Evolutionary conservation across 2,329 filamentous ascomycete genomes (phyloP).

Genomic region (Xylariaceae sp.): DNA sequence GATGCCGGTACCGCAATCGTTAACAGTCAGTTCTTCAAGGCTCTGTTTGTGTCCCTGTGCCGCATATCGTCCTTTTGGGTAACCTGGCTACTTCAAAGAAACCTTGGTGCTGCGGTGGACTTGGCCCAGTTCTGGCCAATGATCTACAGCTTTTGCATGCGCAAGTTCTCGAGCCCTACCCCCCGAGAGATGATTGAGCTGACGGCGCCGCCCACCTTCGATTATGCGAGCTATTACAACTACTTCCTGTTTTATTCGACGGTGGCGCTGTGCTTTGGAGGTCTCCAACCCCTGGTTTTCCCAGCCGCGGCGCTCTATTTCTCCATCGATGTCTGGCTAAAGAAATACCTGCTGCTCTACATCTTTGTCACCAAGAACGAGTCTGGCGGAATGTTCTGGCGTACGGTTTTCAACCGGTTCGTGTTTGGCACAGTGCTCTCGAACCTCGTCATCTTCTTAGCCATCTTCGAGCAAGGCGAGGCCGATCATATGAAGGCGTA

Average conservation of each 20-base stretch:
- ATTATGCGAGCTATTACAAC: constrained; percentile 96
- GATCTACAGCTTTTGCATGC: constrained; percentile 75
- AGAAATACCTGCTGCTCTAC: constrained; percentile 93
- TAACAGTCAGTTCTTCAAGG: constrained; percentile 55
- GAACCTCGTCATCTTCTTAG: constrained; percentile 71
- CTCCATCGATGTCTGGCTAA: constrained; percentile 76
- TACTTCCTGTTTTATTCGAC: constrained; percentile 95
- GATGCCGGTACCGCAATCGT: constrained; percentile 65
- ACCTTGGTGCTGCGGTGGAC: constrained; percentile 89
- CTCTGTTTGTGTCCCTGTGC: constrained; percentile 70
- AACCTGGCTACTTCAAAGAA: constrained; percentile 86
- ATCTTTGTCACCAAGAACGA: constrained; percentile 96
- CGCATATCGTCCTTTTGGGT: constrained; percentile 88
- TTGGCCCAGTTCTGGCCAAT: constrained; percentile 83
- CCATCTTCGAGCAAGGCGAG: constrained; percentile 65
- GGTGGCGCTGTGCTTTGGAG: constrained; percentile 77
- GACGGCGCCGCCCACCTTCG: constrained; percentile 86
- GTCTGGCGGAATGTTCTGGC: constrained; percentile 90
- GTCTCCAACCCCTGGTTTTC: constrained; percentile 81
- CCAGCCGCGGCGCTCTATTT: constrained; percentile 89
- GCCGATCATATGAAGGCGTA: constrained; percentile 57
- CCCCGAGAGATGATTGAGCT: constrained; percentile 87
- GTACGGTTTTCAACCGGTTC: constrained; percentile 86
- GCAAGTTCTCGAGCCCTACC: constrained; percentile 81
- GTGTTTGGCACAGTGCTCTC: constrained; percentile 75